phyloP scores from a whole-genome alignment of 2,329 filamentous ascomycete genomes.

The Exophiala lecanii-corni region DNA sequence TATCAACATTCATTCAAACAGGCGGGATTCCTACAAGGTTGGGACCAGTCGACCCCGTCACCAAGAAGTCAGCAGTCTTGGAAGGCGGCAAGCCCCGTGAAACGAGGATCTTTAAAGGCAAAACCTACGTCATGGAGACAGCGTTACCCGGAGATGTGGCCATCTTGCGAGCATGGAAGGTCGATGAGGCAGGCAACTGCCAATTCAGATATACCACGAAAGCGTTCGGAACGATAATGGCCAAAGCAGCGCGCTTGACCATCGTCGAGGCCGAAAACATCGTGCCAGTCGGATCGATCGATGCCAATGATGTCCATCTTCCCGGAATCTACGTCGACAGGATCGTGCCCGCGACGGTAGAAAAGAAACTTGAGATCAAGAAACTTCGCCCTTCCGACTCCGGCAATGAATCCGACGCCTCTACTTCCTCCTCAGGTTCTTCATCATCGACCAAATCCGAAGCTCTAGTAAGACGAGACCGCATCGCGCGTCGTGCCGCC shows the following conservation, averaged over 20 bases:
- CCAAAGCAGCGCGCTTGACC: slow-evolving; percentile 70
- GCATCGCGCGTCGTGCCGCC: slow-evolving; percentile 71
- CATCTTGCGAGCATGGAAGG: slow-evolving; percentile 71
- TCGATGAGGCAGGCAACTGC: slow-evolving; percentile 71
- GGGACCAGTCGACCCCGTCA: slow-evolving; percentile 60
- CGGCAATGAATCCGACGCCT: slow-evolving; percentile 23
- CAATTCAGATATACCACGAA: slow-evolving; percentile 73
- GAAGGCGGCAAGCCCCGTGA: slow-evolving; percentile 64
- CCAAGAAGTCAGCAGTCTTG: slow-evolving; percentile 65
- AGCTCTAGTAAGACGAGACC: slow-evolving; percentile 55
- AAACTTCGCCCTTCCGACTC: slow-evolving; percentile 49
- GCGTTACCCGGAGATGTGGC: slow-evolving; percentile 72
- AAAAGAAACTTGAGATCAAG: slow-evolving; percentile 68
- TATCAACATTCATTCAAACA: slow-evolving; percentile 37
- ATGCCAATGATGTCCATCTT: slow-evolving; percentile 69
- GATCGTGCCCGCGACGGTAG: slow-evolving; percentile 67
- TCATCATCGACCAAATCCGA: slow-evolving; percentile 35
- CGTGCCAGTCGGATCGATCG: slow-evolving; percentile 67
- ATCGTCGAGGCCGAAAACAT: slow-evolving; percentile 86
- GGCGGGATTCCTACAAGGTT: slow-evolving; percentile 62
- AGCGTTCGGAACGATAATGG: slow-evolving; percentile 71
- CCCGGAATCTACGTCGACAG: slow-evolving; percentile 80
- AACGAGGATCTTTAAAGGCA: slow-evolving; percentile 67
- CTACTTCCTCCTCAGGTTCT: slow-evolving; percentile 23
- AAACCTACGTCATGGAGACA: slow-evolving; percentile 71